Evolutionary conservation across 2,329 filamentous ascomycete genomes (phyloP).

Genomic region (Anisogramma anomala): DNA sequence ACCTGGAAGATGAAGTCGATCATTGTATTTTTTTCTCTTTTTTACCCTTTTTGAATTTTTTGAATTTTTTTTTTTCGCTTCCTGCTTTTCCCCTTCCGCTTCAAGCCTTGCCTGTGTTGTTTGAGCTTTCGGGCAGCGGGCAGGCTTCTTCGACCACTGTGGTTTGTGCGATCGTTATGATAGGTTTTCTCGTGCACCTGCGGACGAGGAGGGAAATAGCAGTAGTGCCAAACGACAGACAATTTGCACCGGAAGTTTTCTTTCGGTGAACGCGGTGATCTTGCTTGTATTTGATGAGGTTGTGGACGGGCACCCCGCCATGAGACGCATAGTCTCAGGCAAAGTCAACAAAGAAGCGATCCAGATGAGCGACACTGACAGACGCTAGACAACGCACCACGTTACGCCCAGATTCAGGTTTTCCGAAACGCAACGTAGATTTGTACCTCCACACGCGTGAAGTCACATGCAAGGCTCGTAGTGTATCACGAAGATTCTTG

Average conservation of each 20-base stretch:
- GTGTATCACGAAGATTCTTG: no score
- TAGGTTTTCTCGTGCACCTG: not conserved
- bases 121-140: no score
- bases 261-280: not conserved
- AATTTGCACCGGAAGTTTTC: not conserved
- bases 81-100: no score
- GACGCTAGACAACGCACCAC: not conserved
- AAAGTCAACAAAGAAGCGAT: not conserved
- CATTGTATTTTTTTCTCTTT: not conserved
- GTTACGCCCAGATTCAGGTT: not conserved
- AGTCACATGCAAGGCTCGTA: no score
- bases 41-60: not conserved
- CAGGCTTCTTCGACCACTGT: no score
- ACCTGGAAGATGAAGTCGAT: slow-evolving; percentile 14
- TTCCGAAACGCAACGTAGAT: not conserved
- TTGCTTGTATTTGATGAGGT: not conserved
- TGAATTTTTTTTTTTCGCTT: not conserved
- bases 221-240: not conserved
- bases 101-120: no score
- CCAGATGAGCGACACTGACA: not conserved
- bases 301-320: not conserved
- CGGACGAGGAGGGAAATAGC: not conserved
- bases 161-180: not conserved
- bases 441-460: not conserved
- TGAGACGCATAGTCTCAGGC: not conserved